phyloP scores from a whole-genome alignment of 805 yeast genomes.

The Kazachstania bromeliacearum region DNA sequence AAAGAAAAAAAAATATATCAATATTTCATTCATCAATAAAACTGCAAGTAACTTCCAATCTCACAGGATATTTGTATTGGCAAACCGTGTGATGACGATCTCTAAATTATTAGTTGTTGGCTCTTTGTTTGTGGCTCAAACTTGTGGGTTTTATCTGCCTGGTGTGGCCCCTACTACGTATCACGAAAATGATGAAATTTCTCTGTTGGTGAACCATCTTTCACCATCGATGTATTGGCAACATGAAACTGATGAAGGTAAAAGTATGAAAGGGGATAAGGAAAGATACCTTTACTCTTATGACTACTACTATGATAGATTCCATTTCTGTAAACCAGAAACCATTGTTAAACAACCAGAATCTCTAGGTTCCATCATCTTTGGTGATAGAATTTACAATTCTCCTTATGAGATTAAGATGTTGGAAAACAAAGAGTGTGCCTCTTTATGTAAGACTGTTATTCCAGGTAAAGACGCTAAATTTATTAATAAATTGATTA shows the following conservation, averaged over 20 bases:
- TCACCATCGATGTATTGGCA: slow-evolving; percentile 58
- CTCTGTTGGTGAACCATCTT: slow-evolving; percentile 79
- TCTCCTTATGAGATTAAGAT: slow-evolving; percentile 80
- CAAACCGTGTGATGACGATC: too few relatives aligned
- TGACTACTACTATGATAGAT: slow-evolving; percentile 73
- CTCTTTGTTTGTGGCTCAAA: slow-evolving; percentile 1
- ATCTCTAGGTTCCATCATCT: slow-evolving; percentile 82
- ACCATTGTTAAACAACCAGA: slow-evolving; percentile 59
- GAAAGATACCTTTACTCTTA: slow-evolving; percentile 60
- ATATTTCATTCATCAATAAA: too few relatives aligned
- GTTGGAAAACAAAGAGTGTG: slow-evolving; percentile 65
- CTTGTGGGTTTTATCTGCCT: slow-evolving; percentile 74
- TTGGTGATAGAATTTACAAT: slow-evolving; percentile 91
- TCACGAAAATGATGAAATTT: slow-evolving; percentile 58
- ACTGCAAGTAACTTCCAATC: too few relatives aligned
- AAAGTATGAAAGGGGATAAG: slow-evolving; percentile 32
- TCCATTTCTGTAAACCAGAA: slow-evolving; percentile 74
- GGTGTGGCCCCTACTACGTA: slow-evolving; percentile 95
- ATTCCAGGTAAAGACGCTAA: slow-evolving; percentile 60
- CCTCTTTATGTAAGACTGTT: slow-evolving; percentile 46
- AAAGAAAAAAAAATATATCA: too few relatives aligned
- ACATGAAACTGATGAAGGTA: slow-evolving; percentile 32
- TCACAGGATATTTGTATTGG: too few relatives aligned
- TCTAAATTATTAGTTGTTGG: too few relatives aligned
- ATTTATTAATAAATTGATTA: slow-evolving; percentile 69